Conservation (phyloP, 352 stramenopile species). For the Phytophthora pseudosyringae region DNA sequence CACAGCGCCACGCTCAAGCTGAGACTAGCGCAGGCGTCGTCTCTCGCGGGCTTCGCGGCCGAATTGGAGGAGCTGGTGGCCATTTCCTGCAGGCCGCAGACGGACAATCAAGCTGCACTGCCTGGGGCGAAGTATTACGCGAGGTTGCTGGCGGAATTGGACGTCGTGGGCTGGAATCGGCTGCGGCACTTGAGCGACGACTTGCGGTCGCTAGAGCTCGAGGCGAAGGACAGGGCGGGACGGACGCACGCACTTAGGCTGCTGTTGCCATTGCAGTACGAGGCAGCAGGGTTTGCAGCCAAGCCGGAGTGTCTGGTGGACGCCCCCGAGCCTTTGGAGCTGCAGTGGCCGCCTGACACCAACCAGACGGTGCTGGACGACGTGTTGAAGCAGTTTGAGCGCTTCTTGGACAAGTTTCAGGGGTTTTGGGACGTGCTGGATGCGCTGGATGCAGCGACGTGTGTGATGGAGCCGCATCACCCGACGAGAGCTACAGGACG, state of each 20-base stretch:
- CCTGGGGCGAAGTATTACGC: conserved; percentile 66
- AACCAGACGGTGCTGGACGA: conserved; percentile 30
- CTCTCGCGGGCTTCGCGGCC: conserved; percentile 52
- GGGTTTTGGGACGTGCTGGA: conserved; percentile 84
- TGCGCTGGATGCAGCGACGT: conserved; percentile 72
- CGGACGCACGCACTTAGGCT: conserved; percentile 58
- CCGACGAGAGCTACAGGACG: conserved; percentile 68
- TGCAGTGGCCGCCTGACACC: conserved; percentile 33
- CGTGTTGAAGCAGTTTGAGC: conserved; percentile 57
- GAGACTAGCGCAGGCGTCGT: conserved; percentile 60
- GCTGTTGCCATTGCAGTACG: conserved; percentile 51
- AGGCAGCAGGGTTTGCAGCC: not conserved
- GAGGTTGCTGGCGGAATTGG: conserved; percentile 64
- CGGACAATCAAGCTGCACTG: conserved; percentile 20
- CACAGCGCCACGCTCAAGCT: conserved; percentile 63
- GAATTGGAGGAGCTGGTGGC: conserved; percentile 71
- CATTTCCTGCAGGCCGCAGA: conserved; percentile 39
- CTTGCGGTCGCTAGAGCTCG: conserved; percentile 59
- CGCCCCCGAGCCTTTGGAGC: conserved; percentile 57
- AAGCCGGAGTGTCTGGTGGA: conserved; percentile 51
- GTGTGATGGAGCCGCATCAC: conserved; percentile 78
- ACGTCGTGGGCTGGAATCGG: conserved; percentile 64
- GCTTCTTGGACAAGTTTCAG: conserved; percentile 68
- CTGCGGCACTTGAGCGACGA: conserved; percentile 67
- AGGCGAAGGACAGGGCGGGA: conserved; percentile 43